Evolutionary conservation across 306 rosid genomes (phyloP).

Genomic region (Dryas octopetala): DNA sequence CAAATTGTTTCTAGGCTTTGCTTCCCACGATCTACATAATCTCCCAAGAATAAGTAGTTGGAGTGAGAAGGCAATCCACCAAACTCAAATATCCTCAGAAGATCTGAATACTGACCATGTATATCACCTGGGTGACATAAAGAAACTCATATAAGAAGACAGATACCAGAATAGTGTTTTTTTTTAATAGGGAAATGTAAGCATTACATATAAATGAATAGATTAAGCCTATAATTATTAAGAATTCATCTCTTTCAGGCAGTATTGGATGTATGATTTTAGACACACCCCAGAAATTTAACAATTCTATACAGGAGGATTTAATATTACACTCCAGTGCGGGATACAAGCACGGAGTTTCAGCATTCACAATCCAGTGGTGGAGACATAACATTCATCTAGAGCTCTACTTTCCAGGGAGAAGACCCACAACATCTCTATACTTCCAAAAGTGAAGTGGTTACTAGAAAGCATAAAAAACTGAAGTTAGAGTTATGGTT

Average conservation of each 20-base stretch:
- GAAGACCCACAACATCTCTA: neutral
- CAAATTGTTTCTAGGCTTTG: constrained; percentile 87
- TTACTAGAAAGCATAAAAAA: neutral
- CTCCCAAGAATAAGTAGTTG: constrained; percentile 81
- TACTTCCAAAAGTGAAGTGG: neutral
- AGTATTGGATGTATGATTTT: neutral
- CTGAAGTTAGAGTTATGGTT: neutral
- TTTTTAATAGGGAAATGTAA: constrained; percentile 1
- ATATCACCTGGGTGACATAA: constrained; percentile 64
- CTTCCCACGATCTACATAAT: constrained; percentile 91
- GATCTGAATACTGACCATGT: constrained; percentile 88
- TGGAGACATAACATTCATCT: neutral
- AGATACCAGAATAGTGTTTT: neutral
- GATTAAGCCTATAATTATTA: neutral
- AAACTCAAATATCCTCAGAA: constrained; percentile 70
- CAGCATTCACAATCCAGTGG: neutral
- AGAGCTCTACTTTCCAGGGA: neutral
- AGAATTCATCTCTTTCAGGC: neutral
- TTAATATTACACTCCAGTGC: neutral
- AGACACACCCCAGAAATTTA: neutral
- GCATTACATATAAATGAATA: neutral
- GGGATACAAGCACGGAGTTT: neutral
- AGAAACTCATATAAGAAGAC: neutral
- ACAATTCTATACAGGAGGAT: neutral
- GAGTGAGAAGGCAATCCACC: constrained; percentile 90